These are phyloP conservation scores for Allium sativum DNA, from an alignment of 106 monocot genomes.

Conservation along the genomic window DNA sequence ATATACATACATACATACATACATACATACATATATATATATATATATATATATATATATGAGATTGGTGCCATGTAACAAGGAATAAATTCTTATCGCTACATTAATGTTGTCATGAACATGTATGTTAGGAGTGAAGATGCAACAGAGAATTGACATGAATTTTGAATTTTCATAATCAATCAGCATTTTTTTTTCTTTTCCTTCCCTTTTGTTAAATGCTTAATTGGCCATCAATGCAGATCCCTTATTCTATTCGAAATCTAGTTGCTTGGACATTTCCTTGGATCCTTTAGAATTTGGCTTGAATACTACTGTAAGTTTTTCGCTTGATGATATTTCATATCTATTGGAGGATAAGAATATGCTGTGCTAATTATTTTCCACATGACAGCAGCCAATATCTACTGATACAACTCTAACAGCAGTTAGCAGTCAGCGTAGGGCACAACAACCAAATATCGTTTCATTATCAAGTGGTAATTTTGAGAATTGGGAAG, in stretches of 20 bases:
- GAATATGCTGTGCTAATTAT: too few species aligned
- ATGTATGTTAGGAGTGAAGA: too few species aligned
- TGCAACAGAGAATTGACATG: too few species aligned
- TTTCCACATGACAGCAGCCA: constrained; percentile 19
- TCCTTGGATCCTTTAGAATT: constrained; percentile 33
- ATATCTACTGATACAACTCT: constrained; percentile 20
- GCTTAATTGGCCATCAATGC: constrained; percentile 3
- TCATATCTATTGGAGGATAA: background rate
- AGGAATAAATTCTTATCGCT: too few species aligned
- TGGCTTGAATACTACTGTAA: constrained; percentile 26
- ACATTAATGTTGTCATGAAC: too few species aligned
- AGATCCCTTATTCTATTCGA: constrained; percentile 34
- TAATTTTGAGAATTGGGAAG: constrained; percentile 63
- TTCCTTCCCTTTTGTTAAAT: background rate
- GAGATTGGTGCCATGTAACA: too few species aligned
- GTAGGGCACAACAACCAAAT: constrained; percentile 21
- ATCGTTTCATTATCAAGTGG: constrained; percentile 20
- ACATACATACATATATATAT: too few species aligned
- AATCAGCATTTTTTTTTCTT: background rate
- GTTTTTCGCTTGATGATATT: background rate
- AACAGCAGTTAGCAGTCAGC: constrained; percentile 14
- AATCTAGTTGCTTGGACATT: constrained; percentile 18
- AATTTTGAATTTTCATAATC: background rate
- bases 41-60: too few species aligned
- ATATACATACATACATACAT: too few species aligned